Conservation (phyloP, 2,329 filamentous ascomycete genomes). For the Epichloe gansuensis region DNA sequence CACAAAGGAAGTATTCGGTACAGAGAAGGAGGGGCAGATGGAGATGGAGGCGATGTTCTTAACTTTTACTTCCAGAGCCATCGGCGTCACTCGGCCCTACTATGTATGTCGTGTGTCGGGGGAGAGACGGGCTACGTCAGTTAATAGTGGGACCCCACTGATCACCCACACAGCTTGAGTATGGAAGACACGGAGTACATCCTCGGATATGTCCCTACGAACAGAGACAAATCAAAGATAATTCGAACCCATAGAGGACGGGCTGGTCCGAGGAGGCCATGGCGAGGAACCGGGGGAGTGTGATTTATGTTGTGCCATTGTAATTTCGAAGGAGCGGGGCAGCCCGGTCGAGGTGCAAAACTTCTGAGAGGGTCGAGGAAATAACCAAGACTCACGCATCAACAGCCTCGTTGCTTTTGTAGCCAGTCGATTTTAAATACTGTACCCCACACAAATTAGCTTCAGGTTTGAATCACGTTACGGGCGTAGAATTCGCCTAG, state of each 20-base stretch:
- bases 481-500: not conserved
- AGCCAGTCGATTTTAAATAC: slow-evolving; percentile 36
- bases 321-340: not conserved
- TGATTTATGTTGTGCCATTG: not conserved
- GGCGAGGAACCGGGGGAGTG: not conserved
- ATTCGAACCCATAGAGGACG: not conserved
- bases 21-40: not conserved
- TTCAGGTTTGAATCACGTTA: not conserved
- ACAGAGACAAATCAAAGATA: not conserved
- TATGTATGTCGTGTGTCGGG: slow-evolving; percentile 16
- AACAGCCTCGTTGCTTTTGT: slow-evolving; percentile 39
- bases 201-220: not conserved
- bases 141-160: slow-evolving; percentile 22
- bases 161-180: slow-evolving; percentile 9
- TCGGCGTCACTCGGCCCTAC: slow-evolving; percentile 27
- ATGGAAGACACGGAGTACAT: slow-evolving; percentile 3
- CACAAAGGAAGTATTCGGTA: not conserved
- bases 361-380: not conserved
- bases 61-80: slow-evolving; percentile 19
- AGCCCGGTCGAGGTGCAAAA: not conserved
- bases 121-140: slow-evolving; percentile 15
- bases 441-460: slow-evolving; percentile 18
- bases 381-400: slow-evolving; percentile 38
- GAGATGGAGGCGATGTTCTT: not conserved
- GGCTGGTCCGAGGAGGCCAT: not conserved